Evolutionary conservation across 2,329 filamentous ascomycete species (phyloP).

Genomic region (Pseudofabraea citricarpa): DNA sequence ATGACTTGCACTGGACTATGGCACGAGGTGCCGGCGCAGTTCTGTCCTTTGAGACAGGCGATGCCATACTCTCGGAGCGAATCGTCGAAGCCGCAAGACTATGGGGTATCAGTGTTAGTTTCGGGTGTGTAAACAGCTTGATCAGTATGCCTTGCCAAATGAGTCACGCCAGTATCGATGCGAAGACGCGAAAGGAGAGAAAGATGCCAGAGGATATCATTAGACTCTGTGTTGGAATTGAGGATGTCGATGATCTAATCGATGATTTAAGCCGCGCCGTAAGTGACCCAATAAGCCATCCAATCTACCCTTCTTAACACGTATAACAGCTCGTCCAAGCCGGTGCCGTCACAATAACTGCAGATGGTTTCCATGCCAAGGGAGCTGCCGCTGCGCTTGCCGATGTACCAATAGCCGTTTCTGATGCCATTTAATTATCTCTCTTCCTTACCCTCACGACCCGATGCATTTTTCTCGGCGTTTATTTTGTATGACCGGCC

Average conservation of each 20-base stretch:
- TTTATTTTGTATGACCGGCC: too few relatives aligned
- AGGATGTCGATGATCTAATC: slow-evolving; percentile 85
- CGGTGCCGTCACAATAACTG: slow-evolving; percentile 80
- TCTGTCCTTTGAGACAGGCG: slow-evolving; percentile 92
- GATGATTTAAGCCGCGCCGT: slow-evolving; percentile 89
- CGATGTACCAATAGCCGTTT: slow-evolving; percentile 22
- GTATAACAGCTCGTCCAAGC: slow-evolving; percentile 75
- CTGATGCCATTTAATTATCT: slow-evolving; percentile 17
- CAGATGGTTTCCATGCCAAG: slow-evolving; percentile 73
- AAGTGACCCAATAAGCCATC: too few relatives aligned
- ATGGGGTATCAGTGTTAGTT: slow-evolving; percentile 95
- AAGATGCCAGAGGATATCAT: slow-evolving; percentile 97
- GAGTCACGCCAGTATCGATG: slow-evolving; percentile 98
- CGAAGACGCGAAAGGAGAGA: slow-evolving; percentile 82
- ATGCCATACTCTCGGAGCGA: slow-evolving; percentile 75
- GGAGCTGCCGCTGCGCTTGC: slow-evolving; percentile 19
- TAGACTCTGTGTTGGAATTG: slow-evolving; percentile 90
- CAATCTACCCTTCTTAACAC: slow-evolving; percentile 13
- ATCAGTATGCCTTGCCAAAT: slow-evolving; percentile 99
- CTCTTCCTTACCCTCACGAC: not conserved
- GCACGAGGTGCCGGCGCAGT: slow-evolving; percentile 92
- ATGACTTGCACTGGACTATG: slow-evolving; percentile 93
- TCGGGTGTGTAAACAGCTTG: slow-evolving; percentile 95
- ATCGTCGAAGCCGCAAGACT: slow-evolving; percentile 91
- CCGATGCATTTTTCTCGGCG: not conserved